phyloP scores from a whole-genome alignment of 2,329 filamentous ascomycete genomes.

The Colletotrichum sp. region DNA sequence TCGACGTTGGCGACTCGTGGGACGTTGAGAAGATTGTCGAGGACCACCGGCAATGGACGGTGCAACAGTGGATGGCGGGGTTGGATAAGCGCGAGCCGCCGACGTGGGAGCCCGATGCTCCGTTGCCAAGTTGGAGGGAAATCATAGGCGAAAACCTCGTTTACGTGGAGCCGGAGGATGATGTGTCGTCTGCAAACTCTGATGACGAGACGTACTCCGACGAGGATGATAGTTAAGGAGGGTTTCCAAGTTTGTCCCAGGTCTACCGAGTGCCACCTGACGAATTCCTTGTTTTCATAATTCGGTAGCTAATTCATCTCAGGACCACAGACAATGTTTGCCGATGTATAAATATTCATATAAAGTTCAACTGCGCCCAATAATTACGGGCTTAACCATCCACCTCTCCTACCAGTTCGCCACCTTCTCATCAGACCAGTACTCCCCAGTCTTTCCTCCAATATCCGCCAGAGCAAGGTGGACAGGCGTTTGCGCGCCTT shows the following conservation, averaged over 20 bases:
- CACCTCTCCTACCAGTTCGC: conserved; percentile 32
- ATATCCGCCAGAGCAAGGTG: conserved; percentile 45
- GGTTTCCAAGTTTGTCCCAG: background rate
- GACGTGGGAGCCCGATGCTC: background rate
- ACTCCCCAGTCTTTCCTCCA: conserved; percentile 35
- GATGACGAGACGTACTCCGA: background rate
- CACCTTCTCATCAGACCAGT: conserved; percentile 42
- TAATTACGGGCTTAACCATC: background rate
- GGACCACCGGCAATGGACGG: background rate
- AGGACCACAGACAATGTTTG: background rate
- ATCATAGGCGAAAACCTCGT: background rate
- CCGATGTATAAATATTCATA: accelerated
- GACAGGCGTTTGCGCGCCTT: conserved; percentile 49
- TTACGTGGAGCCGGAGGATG: background rate
- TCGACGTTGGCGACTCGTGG: no score
- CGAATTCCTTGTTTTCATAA: background rate
- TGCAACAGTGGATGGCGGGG: background rate
- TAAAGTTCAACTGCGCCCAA: background rate
- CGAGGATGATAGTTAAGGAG: background rate
- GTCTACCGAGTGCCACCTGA: background rate
- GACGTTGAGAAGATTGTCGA: no score
- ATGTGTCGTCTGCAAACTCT: background rate
- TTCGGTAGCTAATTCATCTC: background rate
- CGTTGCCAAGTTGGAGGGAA: background rate
- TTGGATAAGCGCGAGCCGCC: accelerated